Percentiles rank a stretch among this genome's conserved stretches.
These are phyloP conservation scores for Saccharomycopsis amapae DNA, from an alignment of 805 yeast species.

Conservation along the genomic window DNA sequence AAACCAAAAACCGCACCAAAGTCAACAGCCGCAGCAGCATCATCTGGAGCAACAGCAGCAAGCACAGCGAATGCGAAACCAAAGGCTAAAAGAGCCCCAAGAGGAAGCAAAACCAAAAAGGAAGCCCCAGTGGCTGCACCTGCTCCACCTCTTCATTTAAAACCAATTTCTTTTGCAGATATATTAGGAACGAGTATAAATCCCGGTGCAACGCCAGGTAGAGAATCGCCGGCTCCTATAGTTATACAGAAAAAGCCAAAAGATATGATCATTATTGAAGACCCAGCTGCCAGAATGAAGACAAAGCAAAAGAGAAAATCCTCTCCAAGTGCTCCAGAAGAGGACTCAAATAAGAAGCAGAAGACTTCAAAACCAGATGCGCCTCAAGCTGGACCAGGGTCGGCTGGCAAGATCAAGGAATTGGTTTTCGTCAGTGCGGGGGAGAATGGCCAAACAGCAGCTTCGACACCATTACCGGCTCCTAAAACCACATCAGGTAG, in stretches of 20 bases:
- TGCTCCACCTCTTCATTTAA: slow-evolving; percentile 1
- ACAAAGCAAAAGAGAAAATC: neutral
- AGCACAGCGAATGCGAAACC: neutral
- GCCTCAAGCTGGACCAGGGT: too few relatives aligned
- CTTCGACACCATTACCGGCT: too few relatives aligned
- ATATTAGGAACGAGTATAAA: too few relatives aligned
- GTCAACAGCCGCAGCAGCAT: slow-evolving; percentile 2
- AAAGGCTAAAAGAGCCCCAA: neutral
- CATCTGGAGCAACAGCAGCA: slow-evolving; percentile 3
- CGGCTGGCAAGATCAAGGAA: too few relatives aligned
- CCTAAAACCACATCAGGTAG: too few relatives aligned
- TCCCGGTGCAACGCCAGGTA: too few relatives aligned
- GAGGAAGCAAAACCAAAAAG: neutral
- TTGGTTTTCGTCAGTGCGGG: too few relatives aligned
- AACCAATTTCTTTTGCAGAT: slow-evolving; percentile 17
- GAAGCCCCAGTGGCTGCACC: neutral
- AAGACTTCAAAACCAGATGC: too few relatives aligned
- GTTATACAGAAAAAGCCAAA: too few relatives aligned
- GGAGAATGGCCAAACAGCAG: too few relatives aligned
- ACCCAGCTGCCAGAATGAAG: neutral
- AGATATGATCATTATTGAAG: neutral
- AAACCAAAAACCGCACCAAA: neutral
- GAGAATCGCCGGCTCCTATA: too few relatives aligned
- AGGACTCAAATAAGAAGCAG: neutral
- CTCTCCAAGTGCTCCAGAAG: neutral